Conservation (phyloP, 192 early-diverging fungal species). For the Coemansia sp. region DNA sequence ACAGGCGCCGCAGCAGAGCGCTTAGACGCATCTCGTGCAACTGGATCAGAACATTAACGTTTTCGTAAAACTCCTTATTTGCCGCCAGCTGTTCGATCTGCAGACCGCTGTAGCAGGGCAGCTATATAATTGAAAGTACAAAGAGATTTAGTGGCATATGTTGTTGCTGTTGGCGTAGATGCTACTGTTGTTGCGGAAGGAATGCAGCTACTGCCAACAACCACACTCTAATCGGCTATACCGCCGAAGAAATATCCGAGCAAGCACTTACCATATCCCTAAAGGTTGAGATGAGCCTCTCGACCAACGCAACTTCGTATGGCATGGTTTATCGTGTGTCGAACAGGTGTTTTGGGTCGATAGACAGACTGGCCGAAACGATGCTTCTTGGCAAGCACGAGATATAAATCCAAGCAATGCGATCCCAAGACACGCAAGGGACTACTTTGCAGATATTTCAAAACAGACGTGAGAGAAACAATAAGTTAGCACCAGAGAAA, state of each 20-base stretch:
- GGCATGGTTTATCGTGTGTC: slow-evolving; percentile 30
- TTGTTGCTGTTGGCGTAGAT: neutral
- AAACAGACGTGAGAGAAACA: neutral
- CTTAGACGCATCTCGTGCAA: slow-evolving; percentile 74
- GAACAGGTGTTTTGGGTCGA: neutral
- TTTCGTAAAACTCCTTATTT: slow-evolving; percentile 79
- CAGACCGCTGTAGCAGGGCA: slow-evolving; percentile 72
- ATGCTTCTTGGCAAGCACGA: neutral
- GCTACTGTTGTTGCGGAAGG: neutral
- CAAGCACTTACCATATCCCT: slow-evolving; percentile 46
- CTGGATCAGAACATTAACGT: slow-evolving; percentile 72
- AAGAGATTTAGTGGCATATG: neutral
- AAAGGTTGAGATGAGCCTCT: slow-evolving; percentile 49
- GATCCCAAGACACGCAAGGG: neutral
- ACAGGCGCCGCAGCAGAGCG: slow-evolving; percentile 66
- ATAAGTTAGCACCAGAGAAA: neutral
- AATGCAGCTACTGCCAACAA: neutral
- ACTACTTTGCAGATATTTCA: neutral
- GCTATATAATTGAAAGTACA: slow-evolving; percentile 40
- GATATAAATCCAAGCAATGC: neutral
- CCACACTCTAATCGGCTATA: neutral
- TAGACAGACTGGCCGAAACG: neutral
- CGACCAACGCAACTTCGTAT: slow-evolving; percentile 52
- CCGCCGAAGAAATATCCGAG: slow-evolving; percentile 2
- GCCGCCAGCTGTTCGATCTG: slow-evolving; percentile 64